Base-by-base conservation (phyloP, 306 rosid genomes). In the Cajanus cajan region DNA sequence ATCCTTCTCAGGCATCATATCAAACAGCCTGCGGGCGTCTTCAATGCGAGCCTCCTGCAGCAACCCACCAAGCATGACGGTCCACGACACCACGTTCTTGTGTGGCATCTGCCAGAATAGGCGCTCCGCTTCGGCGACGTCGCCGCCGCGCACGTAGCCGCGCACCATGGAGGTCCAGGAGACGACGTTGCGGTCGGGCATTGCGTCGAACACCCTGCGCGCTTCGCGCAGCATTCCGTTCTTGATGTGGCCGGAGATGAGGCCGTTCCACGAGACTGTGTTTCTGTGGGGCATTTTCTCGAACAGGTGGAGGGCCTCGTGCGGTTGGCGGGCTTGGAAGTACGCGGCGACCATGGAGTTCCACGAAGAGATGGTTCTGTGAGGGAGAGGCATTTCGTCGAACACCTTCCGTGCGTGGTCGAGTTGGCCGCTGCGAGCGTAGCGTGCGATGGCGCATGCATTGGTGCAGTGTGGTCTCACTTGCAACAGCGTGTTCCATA, bases 161-260 rank as follows among this genome's bases (percentile, higher is more conserved):
- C 87, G 83, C 64, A 89, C 89, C 86, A 83, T 83, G 8, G 86
- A 82, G 18, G 91, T 89, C 93, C 93, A 89, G 0, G 93, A 87
- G 54, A 89, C 85, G 2, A 87, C 89, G 25, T 85, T 89, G 1
- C 87, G 81, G 10, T 83, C 88, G 21, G 83, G 79, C 91, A 88
- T 88, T 13, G 52, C 10, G 47, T 85, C 77, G 5, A 88, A 88
- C 4, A 83, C 10, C 39, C 70, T 76, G 73, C 86, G 84, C 0
- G 91, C 89, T 50, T 88, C 88, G 0, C 19, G 5, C 0, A 88
- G 15, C 89, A 83, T 83, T 5, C 85, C 76, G 45, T 88, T 85
- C 59, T 76, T 81, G 0, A 83, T 52, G 52, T 81, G 82, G 12
- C 91, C 91, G 0, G 89, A 88, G 31, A 88, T 48, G 69, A 80